phyloP scores from a whole-genome alignment of 108 stramenopile species.

The Nannochloropsis granulata region DNA sequence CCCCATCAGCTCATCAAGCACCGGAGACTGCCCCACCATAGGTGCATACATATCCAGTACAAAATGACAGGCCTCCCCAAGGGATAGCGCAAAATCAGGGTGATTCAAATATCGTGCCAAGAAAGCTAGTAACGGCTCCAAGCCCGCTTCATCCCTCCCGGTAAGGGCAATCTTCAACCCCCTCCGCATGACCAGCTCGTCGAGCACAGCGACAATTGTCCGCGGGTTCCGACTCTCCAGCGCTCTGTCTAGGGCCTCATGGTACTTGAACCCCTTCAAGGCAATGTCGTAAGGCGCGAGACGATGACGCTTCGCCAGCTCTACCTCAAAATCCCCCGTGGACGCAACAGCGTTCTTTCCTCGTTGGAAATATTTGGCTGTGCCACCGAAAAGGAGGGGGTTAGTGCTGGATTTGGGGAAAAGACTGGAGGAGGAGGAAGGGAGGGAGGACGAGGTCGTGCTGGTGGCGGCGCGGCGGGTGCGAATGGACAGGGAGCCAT shows the following conservation, averaged over 20 bases:
- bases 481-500: conserved; percentile 11
- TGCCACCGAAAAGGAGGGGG: conserved; percentile 1
- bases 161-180: conserved; percentile 27
- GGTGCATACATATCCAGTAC: conserved; percentile 25
- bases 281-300: conserved; percentile 24
- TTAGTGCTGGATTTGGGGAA: conserved; percentile 9
- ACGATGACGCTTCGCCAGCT: neutral
- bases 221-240: conserved; percentile 25
- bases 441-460: conserved; percentile 16
- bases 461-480: conserved; percentile 13
- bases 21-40: conserved; percentile 3
- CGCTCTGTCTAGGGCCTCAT: conserved; percentile 31
- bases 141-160: conserved; percentile 18
- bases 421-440: neutral
- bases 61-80: conserved; percentile 12
- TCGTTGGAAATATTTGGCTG: conserved; percentile 7
- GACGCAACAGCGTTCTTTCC: conserved; percentile 1
- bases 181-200: conserved; percentile 29
- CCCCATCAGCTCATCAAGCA: conserved; percentile 5
- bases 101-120: conserved; percentile 17
- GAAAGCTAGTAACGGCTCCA: conserved; percentile 28
- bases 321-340: conserved; percentile 5
- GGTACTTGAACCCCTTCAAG: conserved; percentile 30
- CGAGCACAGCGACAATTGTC: conserved; percentile 23
- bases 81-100: conserved; percentile 17